Conservation (phyloP, 2,329 filamentous ascomycete genomes). For the Microcyclosporella mali region DNA sequence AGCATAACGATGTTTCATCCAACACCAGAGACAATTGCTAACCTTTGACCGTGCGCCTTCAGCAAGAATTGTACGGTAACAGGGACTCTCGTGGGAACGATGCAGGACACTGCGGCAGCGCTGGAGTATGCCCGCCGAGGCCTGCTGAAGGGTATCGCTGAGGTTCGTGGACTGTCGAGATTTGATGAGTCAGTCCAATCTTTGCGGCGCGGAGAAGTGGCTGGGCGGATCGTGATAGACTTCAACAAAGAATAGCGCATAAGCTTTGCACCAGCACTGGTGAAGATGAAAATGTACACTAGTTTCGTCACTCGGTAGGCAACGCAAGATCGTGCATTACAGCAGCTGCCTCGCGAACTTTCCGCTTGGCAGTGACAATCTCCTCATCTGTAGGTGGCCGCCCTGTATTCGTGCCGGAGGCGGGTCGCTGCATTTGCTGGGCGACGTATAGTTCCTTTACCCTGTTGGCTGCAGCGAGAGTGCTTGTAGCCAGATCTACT, state of each 20-base stretch:
- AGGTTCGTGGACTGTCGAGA: constrained; percentile 42
- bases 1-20: not conserved
- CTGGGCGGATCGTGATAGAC: constrained; percentile 47
- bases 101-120: constrained; percentile 43
- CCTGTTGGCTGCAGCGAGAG: constrained; percentile 18
- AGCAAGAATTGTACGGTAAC: constrained; percentile 27
- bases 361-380: constrained; percentile 18
- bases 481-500: constrained; percentile 23
- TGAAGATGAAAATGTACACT: not conserved
- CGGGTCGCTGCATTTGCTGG: constrained; percentile 14
- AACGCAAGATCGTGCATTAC: constrained; percentile 21
- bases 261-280: not conserved
- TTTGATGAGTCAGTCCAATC: constrained; percentile 48
- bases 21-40: not conserved
- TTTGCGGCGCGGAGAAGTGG: constrained; percentile 45
- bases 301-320: not conserved
- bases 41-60: no score
- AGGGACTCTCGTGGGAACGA: constrained; percentile 41
- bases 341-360: constrained; percentile 21
- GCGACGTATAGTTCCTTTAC: constrained; percentile 23
- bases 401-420: constrained; percentile 8
- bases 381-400: constrained; percentile 19
- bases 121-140: constrained; percentile 47
- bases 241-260: not conserved
- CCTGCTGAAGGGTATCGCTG: constrained; percentile 45